Percentiles rank a stretch among this genome's conserved stretches.
These are phyloP conservation scores for Trichoderma arundinaceum DNA, from an alignment of 2,329 filamentous ascomycete genomes.

Conservation along the genomic window DNA sequence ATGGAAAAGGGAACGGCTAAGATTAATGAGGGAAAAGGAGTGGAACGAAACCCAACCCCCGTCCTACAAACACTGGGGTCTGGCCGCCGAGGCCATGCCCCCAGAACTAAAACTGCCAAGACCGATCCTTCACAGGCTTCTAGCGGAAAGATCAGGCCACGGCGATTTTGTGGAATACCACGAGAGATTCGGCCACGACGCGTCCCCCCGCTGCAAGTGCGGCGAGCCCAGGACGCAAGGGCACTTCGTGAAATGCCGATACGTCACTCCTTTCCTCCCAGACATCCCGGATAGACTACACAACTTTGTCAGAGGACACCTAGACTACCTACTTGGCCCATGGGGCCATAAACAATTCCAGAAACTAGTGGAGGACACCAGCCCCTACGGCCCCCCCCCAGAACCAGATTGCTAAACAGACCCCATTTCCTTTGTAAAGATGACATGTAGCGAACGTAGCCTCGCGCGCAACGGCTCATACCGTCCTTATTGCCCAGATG, in stretches of 20 bases:
- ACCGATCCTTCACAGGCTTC: not conserved
- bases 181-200: not conserved
- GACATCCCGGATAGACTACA: not conserved
- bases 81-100: not conserved
- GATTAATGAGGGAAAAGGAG: not conserved
- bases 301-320: not conserved
- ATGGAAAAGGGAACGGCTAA: not conserved
- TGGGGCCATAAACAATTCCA: not conserved
- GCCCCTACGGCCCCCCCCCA: not conserved
- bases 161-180: not conserved
- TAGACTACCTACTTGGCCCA: not conserved
- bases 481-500: slow-evolving; percentile 6
- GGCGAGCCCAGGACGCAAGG: not conserved
- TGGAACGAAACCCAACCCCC: not conserved
- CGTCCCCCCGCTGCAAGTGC: not conserved
- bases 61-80: not conserved
- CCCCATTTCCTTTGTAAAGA: not conserved
- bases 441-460: not conserved
- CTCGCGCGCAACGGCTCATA: not conserved
- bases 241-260: not conserved
- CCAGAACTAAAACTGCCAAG: not conserved
- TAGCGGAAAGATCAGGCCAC: not conserved
- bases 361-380: slow-evolving; percentile 10
- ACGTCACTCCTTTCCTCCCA: not conserved
- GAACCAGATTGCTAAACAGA: not conserved